phyloP scores from a whole-genome alignment of 495 filamentous ascomycete genomes.

The Annulohypoxylon moriforme region DNA sequence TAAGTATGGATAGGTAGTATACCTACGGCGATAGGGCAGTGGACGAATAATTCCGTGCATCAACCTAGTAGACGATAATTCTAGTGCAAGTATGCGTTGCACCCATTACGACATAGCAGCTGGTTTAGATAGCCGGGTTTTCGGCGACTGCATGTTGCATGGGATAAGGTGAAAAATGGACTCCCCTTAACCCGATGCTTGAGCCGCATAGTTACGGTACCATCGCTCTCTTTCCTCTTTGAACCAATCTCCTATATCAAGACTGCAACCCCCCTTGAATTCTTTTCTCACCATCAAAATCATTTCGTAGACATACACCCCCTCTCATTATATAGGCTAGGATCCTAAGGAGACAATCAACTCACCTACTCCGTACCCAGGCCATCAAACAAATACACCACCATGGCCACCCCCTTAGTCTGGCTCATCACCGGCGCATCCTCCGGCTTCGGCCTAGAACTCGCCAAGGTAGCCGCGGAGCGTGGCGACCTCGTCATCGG shows the following conservation, averaged over 20 bases:
- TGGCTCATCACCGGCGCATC: conserved; percentile 69
- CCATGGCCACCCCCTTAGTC: conserved; percentile 44
- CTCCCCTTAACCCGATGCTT: background rate
- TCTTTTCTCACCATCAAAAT: background rate
- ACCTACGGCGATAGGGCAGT: background rate
- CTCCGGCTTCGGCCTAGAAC: conserved; percentile 62
- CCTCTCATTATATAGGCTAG: background rate
- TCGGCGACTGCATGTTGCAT: background rate
- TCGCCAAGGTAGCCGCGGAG: conserved; percentile 57
- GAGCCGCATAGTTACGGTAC: background rate
- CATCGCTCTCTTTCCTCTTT: background rate
- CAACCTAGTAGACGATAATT: background rate
- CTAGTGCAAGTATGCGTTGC: background rate
- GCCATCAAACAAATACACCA: background rate
- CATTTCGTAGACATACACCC: too few species aligned
- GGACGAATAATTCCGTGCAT: background rate
- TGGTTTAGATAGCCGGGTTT: background rate
- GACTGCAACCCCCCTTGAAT: background rate
- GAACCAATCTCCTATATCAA: background rate
- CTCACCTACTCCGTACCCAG: background rate
- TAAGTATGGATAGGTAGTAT: background rate
- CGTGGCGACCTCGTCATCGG: conserved; percentile 66
- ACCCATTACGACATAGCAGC: background rate
- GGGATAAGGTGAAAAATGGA: background rate
- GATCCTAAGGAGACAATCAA: background rate